A percentile compares a stretch with the other conserved stretches of the same genome.
Conservation (phyloP, 2,329 filamentous ascomycete species). For the Cordyceps tenuipes region DNA sequence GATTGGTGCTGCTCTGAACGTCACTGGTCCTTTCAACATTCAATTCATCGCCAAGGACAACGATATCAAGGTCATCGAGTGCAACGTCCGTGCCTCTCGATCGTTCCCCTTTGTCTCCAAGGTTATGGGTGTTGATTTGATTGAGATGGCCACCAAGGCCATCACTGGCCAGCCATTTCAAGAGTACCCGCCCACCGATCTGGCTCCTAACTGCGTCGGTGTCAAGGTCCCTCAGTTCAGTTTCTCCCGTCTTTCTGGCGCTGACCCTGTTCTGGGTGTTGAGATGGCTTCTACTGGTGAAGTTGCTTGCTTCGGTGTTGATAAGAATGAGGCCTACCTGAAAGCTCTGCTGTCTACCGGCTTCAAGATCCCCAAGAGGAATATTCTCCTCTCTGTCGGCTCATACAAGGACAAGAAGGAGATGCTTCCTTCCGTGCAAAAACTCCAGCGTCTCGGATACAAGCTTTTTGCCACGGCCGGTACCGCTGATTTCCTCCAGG, state of each 20-base stretch:
- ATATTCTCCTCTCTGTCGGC: constrained; percentile 90
- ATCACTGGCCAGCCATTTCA: constrained; percentile 79
- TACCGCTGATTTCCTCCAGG: constrained; percentile 92
- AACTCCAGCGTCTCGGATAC: constrained; percentile 83
- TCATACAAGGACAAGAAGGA: constrained; percentile 98
- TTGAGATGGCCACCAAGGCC: constrained; percentile 97
- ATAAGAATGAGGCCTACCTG: constrained; percentile 96
- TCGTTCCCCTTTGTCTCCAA: constrained; percentile 99
- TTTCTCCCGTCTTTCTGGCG: constrained; percentile 92
- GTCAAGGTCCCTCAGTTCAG: constrained; percentile 99
- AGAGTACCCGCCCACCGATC: constrained; percentile 69
- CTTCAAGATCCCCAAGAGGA: constrained; percentile 92
- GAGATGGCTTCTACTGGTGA: constrained; percentile 99
- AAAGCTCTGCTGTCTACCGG: constrained; percentile 94
- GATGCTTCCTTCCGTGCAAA: constrained; percentile 86
- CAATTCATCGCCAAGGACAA: constrained; percentile 99
- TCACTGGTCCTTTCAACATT: constrained; percentile 97
- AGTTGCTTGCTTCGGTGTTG: constrained; percentile 89
- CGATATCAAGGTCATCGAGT: constrained; percentile 99
- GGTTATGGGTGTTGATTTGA: constrained; percentile 94
- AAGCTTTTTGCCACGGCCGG: constrained; percentile 94
- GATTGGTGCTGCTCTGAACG: constrained; percentile 87
- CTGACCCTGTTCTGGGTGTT: constrained; percentile 91
- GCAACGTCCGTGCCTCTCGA: constrained; percentile 90
- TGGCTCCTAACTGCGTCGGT: constrained; percentile 78